Evolutionary conservation across 2,329 filamentous ascomycete species (phyloP).

Genomic region (Pestalotiopsis sp.): DNA sequence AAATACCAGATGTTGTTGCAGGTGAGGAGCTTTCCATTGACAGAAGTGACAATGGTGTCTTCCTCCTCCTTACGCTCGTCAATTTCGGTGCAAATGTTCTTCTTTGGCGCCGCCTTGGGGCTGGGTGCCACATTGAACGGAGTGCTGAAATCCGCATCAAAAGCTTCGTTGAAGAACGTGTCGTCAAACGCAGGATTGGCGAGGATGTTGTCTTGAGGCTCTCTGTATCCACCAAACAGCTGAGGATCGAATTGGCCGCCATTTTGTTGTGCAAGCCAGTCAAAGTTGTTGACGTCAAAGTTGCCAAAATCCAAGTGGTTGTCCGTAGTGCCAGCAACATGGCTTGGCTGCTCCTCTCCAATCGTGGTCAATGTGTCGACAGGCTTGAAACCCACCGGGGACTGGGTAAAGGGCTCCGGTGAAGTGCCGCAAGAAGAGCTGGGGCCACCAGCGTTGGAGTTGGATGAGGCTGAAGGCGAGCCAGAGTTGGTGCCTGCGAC

Average conservation of each 20-base stretch:
- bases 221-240: conserved; percentile 89
- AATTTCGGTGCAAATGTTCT: conserved; percentile 76
- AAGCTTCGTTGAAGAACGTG: conserved; percentile 72
- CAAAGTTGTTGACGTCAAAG: conserved; percentile 60
- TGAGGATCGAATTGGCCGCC: conserved; percentile 88
- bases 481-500: conserved; percentile 58
- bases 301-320: conserved; percentile 48
- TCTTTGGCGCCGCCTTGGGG: conserved; percentile 37
- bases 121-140: conserved; percentile 71
- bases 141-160: conserved; percentile 78
- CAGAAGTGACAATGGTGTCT: conserved; percentile 64
- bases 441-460: conserved; percentile 60
- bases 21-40: conserved; percentile 68
- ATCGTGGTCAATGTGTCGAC: conserved; percentile 66
- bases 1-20: conserved; percentile 94
- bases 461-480: conserved; percentile 66
- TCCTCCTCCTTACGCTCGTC: conserved; percentile 73
- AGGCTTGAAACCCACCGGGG: conserved; percentile 67
- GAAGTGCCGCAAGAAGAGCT: conserved; percentile 76
- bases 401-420: conserved; percentile 75
- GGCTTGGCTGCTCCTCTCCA: conserved; percentile 61
- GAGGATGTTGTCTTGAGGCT: conserved; percentile 82
- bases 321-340: conserved; percentile 44
- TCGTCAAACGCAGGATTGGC: conserved; percentile 72
- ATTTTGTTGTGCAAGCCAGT: conserved; percentile 80